phyloP scores from a whole-genome alignment of 2,329 filamentous ascomycete species.

The Huntiella decipiens region DNA sequence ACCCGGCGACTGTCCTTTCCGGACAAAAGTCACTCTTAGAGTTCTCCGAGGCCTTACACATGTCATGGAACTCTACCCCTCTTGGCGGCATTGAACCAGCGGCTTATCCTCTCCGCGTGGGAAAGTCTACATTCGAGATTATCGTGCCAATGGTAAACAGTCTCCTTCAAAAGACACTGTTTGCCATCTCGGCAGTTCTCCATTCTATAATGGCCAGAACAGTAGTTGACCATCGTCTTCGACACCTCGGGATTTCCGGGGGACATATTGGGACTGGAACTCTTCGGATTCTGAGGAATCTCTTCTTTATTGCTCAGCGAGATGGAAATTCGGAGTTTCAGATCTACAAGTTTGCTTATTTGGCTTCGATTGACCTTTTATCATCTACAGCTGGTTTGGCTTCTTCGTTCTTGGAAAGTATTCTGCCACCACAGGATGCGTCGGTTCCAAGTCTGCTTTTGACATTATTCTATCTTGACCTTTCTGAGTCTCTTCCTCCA shows the following conservation, averaged over 20 bases:
- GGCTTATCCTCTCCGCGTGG: slow-evolving; percentile 43
- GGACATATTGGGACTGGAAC: slow-evolving; percentile 44
- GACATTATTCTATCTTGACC: slow-evolving; percentile 79
- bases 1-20: slow-evolving; percentile 25
- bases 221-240: slow-evolving; percentile 28
- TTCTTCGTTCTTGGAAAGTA: slow-evolving; percentile 46
- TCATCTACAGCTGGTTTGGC: slow-evolving; percentile 48
- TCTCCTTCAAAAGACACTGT: slow-evolving; percentile 55
- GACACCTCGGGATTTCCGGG: slow-evolving; percentile 14
- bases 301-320: slow-evolving; percentile 66
- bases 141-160: slow-evolving; percentile 60
- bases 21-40: slow-evolving; percentile 42
- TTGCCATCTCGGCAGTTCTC: slow-evolving; percentile 55
- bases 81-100: slow-evolving; percentile 53
- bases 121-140: slow-evolving; percentile 42
- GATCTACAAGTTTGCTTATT: slow-evolving; percentile 66
- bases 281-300: slow-evolving; percentile 53
- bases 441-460: slow-evolving; percentile 39
- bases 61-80: slow-evolving; percentile 56
- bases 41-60: slow-evolving; percentile 46
- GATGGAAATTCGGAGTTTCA: slow-evolving; percentile 58
- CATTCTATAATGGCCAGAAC: slow-evolving; percentile 51
- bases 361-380: slow-evolving; percentile 66
- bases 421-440: slow-evolving; percentile 33
- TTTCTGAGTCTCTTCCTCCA: slow-evolving; percentile 52